Conservation (phyloP, 2,329 filamentous ascomycete genomes). For the Apiospora rasikravindrae region DNA sequence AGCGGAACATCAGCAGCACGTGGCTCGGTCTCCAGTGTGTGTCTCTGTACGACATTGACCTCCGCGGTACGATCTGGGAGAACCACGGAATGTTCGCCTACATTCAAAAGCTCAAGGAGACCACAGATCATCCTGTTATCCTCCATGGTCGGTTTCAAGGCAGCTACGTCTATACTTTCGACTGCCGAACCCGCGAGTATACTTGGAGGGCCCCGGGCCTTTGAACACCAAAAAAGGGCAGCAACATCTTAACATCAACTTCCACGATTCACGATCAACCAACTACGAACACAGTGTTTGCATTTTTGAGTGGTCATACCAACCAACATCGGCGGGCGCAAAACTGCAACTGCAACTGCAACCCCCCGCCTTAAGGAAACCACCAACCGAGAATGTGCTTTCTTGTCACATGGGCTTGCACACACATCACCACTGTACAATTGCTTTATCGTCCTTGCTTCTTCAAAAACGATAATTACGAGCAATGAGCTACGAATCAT, state of each 20-base stretch:
- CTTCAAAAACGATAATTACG: background rate
- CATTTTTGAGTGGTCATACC: background rate
- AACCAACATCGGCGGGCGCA: background rate
- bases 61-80: background rate
- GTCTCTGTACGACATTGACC: background rate
- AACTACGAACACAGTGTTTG: background rate
- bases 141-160: background rate
- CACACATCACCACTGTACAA: background rate
- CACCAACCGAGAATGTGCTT: too few relatives aligned
- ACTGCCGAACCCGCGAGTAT: background rate
- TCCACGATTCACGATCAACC: background rate
- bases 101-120: background rate
- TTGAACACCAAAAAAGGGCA: background rate
- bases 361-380: too few relatives aligned
- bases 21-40: background rate
- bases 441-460: background rate
- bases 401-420: too few relatives aligned
- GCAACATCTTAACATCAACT: background rate
- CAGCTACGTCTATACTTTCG: background rate
- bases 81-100: background rate
- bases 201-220: background rate
- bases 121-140: background rate
- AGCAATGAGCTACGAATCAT: background rate
- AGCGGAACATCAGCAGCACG: background rate
- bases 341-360: too few relatives aligned